Evolutionary conservation across 495 filamentous ascomycete species (phyloP).

Genomic region (Aspergillus indologenus): DNA sequence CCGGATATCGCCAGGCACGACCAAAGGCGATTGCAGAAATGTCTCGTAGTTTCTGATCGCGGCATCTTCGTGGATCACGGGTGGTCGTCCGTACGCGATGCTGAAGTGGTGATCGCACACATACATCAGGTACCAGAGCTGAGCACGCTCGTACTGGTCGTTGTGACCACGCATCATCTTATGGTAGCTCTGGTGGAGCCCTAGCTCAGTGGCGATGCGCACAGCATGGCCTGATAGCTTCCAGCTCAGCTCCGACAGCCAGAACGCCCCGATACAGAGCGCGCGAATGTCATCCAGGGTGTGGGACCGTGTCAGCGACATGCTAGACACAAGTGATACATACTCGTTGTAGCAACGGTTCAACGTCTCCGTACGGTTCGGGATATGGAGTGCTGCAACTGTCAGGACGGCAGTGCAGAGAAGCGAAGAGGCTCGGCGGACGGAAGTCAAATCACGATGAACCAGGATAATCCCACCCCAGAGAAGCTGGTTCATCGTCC

Average conservation of each 20-base stretch:
- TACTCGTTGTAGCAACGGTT: conserved; percentile 53
- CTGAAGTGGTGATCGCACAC: conserved; percentile 57
- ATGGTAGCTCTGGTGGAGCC: conserved; percentile 50
- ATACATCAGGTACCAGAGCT: conserved; percentile 52
- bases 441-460: conserved; percentile 45
- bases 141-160: conserved; percentile 50
- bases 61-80: conserved; percentile 52
- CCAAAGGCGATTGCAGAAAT: conserved; percentile 1
- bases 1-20: conserved; percentile 46
- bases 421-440: conserved; percentile 48
- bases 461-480: conserved; percentile 57
- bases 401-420: conserved; percentile 51
- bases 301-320: conserved; percentile 49
- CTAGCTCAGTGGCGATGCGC: conserved; percentile 52
- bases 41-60: conserved; percentile 1
- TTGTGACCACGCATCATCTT: conserved; percentile 42
- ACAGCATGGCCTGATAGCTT: conserved; percentile 53
- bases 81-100: conserved; percentile 52
- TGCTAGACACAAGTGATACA: conserved; percentile 48
- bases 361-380: conserved; percentile 47
- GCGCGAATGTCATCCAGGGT: conserved; percentile 52
- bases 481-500: conserved; percentile 53
- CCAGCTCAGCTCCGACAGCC: conserved; percentile 54
- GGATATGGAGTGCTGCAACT: conserved; percentile 52
- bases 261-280: conserved; percentile 52